phyloP scores from a whole-genome alignment of 805 yeast genomes.

The Blastobotrys chiropterorum region DNA sequence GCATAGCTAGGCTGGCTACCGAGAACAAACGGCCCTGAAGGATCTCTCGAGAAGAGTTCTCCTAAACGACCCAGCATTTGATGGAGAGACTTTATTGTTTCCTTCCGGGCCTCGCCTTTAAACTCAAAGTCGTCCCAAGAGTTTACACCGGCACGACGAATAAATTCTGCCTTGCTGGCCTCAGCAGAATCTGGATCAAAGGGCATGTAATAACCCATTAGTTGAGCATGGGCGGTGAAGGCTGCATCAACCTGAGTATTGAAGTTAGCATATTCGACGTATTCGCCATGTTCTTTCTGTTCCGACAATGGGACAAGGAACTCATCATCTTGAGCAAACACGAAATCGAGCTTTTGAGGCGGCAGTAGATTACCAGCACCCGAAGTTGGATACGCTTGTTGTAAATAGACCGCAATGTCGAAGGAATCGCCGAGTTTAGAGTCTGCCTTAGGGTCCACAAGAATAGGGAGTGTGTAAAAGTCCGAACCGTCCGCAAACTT shows the following conservation, averaged over 20 bases:
- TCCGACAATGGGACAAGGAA: neutral
- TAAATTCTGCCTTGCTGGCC: neutral
- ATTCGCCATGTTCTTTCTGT: neutral
- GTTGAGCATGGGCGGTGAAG: neutral
- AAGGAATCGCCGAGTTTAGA: neutral
- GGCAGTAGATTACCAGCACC: neutral
- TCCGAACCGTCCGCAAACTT: neutral
- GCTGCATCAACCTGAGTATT: neutral
- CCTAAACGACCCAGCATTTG: neutral
- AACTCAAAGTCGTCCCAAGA: neutral
- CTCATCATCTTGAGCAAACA: neutral
- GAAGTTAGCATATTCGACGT: neutral
- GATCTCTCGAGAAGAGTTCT: neutral
- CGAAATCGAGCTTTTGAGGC: neutral
- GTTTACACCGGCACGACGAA: neutral
- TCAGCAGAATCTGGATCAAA: neutral
- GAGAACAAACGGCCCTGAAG: neutral
- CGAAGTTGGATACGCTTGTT: neutral
- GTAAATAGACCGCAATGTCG: neutral
- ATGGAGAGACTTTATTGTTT: neutral
- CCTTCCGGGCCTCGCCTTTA: neutral
- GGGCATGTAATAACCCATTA: neutral
- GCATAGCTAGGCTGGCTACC: neutral
- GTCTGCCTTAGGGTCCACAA: neutral
- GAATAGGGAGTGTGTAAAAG: neutral